Conservation (phyloP, 257 asterid species). For the Gynochthodes officinalis region DNA sequence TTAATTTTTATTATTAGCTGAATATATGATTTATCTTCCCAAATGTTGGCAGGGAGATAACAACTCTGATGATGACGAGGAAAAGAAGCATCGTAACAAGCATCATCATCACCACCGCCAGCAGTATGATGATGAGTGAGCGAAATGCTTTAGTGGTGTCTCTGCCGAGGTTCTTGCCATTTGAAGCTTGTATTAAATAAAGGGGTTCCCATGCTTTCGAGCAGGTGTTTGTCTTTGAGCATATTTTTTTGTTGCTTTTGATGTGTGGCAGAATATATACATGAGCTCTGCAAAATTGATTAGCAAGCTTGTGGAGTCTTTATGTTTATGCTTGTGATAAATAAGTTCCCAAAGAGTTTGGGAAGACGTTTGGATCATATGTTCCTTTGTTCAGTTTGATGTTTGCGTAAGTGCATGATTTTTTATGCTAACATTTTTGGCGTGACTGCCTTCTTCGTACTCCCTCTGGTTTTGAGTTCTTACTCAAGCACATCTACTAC, state of each 20-base stretch:
- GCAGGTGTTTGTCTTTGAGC: not conserved
- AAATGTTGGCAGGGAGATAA: conserved; percentile 23
- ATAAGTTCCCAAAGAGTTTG: conserved; percentile 12
- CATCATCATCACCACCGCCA: conserved; percentile 27
- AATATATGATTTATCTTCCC: not conserved
- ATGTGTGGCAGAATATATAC: not conserved
- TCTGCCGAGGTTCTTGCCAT: conserved; percentile 12
- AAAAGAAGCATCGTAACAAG: conserved; percentile 11
- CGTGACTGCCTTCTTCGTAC: too few species aligned
- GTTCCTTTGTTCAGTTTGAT: not conserved
- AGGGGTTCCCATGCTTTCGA: conserved; percentile 6
- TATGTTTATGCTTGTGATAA: conserved; percentile 2
- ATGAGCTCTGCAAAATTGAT: not conserved
- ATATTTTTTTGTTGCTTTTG: not conserved
- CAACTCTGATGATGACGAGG: conserved; percentile 23
- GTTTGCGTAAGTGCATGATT: not conserved
- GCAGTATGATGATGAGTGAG: conserved; percentile 27
- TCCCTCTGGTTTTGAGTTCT: too few species aligned
- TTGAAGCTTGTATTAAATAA: conserved; percentile 16
- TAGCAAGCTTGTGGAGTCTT: not conserved
- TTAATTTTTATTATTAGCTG: not conserved
- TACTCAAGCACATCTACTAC: too few species aligned
- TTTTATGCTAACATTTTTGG: too few species aligned
- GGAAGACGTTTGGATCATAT: conserved; percentile 4
- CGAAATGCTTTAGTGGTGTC: not conserved